Evolutionary conservation across 352 stramenopile genomes (phyloP).

Genomic region (Pythium aphanidermatum): DNA sequence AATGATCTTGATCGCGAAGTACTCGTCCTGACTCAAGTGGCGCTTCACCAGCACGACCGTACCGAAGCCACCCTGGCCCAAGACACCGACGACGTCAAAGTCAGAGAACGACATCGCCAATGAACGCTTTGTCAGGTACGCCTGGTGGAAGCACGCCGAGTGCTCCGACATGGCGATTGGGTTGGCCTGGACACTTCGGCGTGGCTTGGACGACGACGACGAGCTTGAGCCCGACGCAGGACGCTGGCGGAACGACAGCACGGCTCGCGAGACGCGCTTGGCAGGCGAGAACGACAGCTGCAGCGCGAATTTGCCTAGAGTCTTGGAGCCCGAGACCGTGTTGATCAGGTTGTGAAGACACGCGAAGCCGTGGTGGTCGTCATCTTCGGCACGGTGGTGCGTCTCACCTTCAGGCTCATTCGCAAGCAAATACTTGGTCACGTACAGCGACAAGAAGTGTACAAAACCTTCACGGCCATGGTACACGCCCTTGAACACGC

Average conservation of each 20-base stretch:
- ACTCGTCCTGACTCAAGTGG: constrained; percentile 67
- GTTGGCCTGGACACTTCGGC: constrained; percentile 55
- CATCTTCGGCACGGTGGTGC: constrained; percentile 51
- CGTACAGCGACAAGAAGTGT: constrained; percentile 75
- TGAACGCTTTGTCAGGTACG: constrained; percentile 75
- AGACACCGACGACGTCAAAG: constrained; percentile 81
- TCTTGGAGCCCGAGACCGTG: constrained; percentile 72
- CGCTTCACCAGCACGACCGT: constrained; percentile 80
- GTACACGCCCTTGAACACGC: constrained; percentile 86
- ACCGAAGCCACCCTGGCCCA: constrained; percentile 72
- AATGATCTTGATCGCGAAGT: constrained; percentile 87
- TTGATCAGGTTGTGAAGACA: constrained; percentile 61
- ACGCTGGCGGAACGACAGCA: constrained; percentile 78
- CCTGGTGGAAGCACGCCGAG: constrained; percentile 75
- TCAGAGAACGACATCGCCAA: constrained; percentile 79
- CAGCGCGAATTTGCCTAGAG: constrained; percentile 61
- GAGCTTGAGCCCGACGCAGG: constrained; percentile 11
- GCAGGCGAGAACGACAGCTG: constrained; percentile 82
- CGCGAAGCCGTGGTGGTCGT: constrained; percentile 67
- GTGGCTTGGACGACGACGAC: constrained; percentile 26
- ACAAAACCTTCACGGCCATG: constrained; percentile 82
- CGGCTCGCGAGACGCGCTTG: constrained; percentile 73
- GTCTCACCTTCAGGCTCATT: constrained; percentile 44
- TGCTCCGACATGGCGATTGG: constrained; percentile 76
- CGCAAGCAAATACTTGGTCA: constrained; percentile 71